These are phyloP conservation scores for Agrocybe pediades DNA, from an alignment of 768 basidiomycete genomes.

Conservation along the genomic window DNA sequence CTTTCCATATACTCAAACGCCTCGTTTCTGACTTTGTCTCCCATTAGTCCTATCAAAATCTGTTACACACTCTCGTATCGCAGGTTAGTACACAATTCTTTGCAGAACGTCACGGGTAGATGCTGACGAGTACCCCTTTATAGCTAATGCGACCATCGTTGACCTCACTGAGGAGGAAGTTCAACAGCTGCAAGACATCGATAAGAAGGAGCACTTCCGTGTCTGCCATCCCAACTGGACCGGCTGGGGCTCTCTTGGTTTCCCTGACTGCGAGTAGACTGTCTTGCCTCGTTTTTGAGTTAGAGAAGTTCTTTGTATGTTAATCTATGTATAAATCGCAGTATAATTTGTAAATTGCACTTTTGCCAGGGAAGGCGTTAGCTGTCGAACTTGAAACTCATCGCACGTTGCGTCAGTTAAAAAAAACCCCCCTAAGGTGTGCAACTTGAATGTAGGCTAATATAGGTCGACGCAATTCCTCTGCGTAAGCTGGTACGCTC, in stretches of 20 bases:
- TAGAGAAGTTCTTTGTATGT: neutral
- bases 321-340: neutral
- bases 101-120: neutral
- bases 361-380: conserved; percentile 51
- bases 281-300: too few species aligned
- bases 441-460: too few species aligned
- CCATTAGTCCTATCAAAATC: conserved; percentile 69
- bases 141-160: conserved; percentile 62
- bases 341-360: conserved; percentile 60
- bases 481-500: too few species aligned
- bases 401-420: too few species aligned
- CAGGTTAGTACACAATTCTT: conserved; percentile 34
- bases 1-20: neutral
- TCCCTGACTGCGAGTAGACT: conserved; percentile 55
- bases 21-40: too few species aligned
- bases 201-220: conserved; percentile 65
- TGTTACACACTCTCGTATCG: conserved; percentile 68
- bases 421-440: too few species aligned
- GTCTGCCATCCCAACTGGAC: conserved; percentile 68
- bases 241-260: conserved; percentile 62
- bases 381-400: too few species aligned
- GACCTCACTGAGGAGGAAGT: conserved; percentile 66
- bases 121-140: neutral
- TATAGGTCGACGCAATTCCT: too few species aligned
- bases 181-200: conserved; percentile 53